A percentile compares a stretch with the other conserved stretches of the same genome.
phyloP scores from a whole-genome alignment of 2,329 filamentous ascomycete species.

The Paracamarosporium sp. region DNA sequence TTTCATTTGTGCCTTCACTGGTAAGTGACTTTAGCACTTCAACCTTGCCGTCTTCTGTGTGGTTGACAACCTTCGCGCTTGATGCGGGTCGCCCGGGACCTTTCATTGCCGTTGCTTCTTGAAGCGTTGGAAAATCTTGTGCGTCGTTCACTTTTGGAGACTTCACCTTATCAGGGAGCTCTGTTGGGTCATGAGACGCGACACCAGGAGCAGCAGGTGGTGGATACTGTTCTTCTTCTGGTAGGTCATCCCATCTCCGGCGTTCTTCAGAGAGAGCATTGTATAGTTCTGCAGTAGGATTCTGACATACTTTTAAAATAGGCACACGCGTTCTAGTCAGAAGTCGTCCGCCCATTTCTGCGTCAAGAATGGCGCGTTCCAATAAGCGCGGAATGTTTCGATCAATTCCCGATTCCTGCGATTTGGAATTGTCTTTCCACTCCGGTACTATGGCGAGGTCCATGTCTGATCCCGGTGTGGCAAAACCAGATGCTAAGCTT shows the following conservation, averaged over 20 bases:
- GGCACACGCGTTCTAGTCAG: slow-evolving; percentile 81
- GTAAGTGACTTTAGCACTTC: not conserved
- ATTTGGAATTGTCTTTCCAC: slow-evolving; percentile 37
- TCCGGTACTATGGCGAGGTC: slow-evolving; percentile 80
- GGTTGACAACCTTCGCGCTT: not conserved
- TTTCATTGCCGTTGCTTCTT: not conserved
- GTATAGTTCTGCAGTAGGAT: slow-evolving; percentile 67
- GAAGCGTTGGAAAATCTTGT: slow-evolving; percentile 13
- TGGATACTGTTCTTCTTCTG: slow-evolving; percentile 53
- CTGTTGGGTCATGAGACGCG: not conserved
- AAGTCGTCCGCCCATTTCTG: slow-evolving; percentile 77
- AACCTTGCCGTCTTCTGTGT: not conserved
- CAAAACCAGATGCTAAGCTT: slow-evolving; percentile 84
- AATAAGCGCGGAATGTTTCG: slow-evolving; percentile 73
- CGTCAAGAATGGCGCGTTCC: slow-evolving; percentile 75
- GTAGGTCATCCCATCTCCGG: slow-evolving; percentile 71
- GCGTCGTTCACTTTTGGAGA: slow-evolving; percentile 11
- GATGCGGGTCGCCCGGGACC: not conserved
- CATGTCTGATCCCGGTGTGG: slow-evolving; percentile 87
- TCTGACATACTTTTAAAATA: slow-evolving; percentile 85
- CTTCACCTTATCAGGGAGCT: slow-evolving; percentile 17
- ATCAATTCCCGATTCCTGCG: slow-evolving; percentile 51
- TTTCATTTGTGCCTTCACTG: not conserved
- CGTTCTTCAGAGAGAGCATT: slow-evolving; percentile 69
- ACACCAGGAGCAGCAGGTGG: slow-evolving; percentile 14